A percentile compares a stretch with the other conserved stretches of the same genome.
Evolutionary conservation across 2,329 filamentous ascomycete genomes (phyloP).

Genomic region (Aaosphaeria pasadenensis): DNA sequence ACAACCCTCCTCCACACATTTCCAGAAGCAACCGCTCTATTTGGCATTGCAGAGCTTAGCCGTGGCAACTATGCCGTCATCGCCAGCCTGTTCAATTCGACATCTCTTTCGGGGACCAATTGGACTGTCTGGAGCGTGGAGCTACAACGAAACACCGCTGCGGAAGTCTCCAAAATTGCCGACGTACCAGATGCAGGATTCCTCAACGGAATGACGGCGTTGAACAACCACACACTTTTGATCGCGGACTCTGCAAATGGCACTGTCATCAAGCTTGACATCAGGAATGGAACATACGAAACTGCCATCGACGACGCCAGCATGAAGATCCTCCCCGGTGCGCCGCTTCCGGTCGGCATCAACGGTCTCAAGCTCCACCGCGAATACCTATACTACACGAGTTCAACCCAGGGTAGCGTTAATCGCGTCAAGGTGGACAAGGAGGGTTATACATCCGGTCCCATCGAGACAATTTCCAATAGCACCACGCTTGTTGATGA

Average conservation of each 20-base stretch:
- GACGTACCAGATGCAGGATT: constrained; percentile 10
- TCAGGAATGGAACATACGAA: constrained; percentile 4
- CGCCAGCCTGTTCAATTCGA: constrained; percentile 11
- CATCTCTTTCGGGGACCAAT: constrained; percentile 3
- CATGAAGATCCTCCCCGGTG: constrained; percentile 9
- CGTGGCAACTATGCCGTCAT: constrained; percentile 34
- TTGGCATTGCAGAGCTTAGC: constrained; percentile 37
- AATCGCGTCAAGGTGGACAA: constrained; percentile 13
- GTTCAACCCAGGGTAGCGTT: constrained; percentile 7
- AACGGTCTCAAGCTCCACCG: constrained; percentile 19
- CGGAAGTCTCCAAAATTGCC: constrained; percentile 8
- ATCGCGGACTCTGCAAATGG: constrained; percentile 20
- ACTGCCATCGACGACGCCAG: constrained; percentile 11
- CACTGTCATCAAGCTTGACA: constrained; percentile 12
- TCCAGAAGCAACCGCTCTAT: constrained; percentile 15
- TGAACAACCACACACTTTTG: constrained; percentile 15
- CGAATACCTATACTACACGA: constrained; percentile 18
- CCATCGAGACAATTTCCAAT: constrained; percentile 5
- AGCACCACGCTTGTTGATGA: constrained; percentile 12
- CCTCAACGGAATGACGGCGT: constrained; percentile 20
- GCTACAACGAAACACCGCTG: constrained; percentile 1
- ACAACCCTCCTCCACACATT: constrained; percentile 25
- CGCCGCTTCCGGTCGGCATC: constrained; percentile 11
- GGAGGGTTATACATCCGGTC: constrained; percentile 3
- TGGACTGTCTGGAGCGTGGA: constrained; percentile 18